A percentile compares a stretch with the other conserved stretches of the same genome.
Evolutionary conservation across 306 rosid genomes (phyloP).

Genomic region (Sophora flavescens): DNA sequence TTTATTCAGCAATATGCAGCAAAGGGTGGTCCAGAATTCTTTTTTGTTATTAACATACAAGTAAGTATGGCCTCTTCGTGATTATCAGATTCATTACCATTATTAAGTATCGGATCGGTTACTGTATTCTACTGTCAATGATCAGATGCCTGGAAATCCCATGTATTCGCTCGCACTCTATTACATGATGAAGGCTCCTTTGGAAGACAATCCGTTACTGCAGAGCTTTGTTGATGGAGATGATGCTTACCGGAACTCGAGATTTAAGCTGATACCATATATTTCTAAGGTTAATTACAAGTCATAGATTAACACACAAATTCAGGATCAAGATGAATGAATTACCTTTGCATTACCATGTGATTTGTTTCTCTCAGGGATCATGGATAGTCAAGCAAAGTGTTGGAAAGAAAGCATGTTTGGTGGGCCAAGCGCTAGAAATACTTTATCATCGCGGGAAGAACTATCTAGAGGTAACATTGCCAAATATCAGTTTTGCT

Average conservation of each 20-base stretch:
- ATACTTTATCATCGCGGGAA: conserved; percentile 67
- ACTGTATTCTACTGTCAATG: conserved; percentile 5
- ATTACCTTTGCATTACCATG: conserved; percentile 4
- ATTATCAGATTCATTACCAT: conserved; percentile 29
- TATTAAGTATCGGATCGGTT: conserved; percentile 14
- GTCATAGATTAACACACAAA: neutral
- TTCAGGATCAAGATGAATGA: conserved; percentile 14
- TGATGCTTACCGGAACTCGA: conserved; percentile 82
- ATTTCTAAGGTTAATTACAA: conserved; percentile 38
- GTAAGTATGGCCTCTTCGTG: conserved; percentile 43
- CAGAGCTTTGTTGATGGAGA: conserved; percentile 84
- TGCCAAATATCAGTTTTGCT: neutral
- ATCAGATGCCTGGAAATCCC: conserved; percentile 76
- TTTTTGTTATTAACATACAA: conserved; percentile 79
- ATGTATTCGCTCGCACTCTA: conserved; percentile 73
- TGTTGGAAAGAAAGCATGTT: conserved; percentile 94
- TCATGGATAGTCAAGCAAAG: conserved; percentile 98
- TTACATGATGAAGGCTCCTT: conserved; percentile 77
- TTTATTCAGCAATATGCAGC: conserved; percentile 68
- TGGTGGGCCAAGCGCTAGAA: conserved; percentile 81
- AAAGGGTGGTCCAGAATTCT: conserved; percentile 82
- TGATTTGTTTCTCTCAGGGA: conserved; percentile 62
- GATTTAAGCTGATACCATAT: conserved; percentile 90
- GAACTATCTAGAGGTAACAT: conserved; percentile 83
- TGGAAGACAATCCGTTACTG: conserved; percentile 73